phyloP scores from a whole-genome alignment of 1,284 basidiomycete genomes.

The Sanghuangporus sanghuang region DNA sequence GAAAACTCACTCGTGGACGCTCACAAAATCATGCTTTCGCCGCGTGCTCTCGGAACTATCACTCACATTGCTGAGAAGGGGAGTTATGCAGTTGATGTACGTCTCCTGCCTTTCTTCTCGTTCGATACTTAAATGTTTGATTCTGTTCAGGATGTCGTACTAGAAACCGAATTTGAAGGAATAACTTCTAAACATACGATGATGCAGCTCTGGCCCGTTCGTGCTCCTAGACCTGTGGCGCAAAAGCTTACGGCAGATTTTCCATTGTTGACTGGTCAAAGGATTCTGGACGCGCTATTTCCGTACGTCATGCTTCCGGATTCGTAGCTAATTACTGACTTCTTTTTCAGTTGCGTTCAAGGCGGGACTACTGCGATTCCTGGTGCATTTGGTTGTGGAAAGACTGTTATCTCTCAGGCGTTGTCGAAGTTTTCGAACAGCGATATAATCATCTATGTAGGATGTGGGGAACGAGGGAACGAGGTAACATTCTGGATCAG shows the following conservation, averaged over 20 bases:
- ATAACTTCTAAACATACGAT: conserved; percentile 91
- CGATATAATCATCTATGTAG: conserved; percentile 99
- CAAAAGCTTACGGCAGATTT: conserved; percentile 93
- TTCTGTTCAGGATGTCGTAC: conserved; percentile 73
- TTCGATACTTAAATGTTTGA: conserved; percentile 8
- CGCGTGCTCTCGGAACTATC: conserved; percentile 92
- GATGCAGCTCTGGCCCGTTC: conserved; percentile 99
- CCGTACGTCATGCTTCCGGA: conserved; percentile 50
- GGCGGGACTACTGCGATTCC: conserved; percentile 99
- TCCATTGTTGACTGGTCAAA: conserved; percentile 94
- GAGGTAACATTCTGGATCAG: conserved; percentile 44
- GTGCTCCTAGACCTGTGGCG: conserved; percentile 91
- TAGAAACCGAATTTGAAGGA: conserved; percentile 98
- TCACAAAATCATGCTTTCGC: conserved; percentile 96
- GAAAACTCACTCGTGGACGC: conserved; percentile 96
- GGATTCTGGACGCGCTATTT: conserved; percentile 96
- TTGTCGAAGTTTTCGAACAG: conserved; percentile 99
- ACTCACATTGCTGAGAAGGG: conserved; percentile 94
- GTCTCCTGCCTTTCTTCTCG: neutral
- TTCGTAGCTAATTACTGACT: conserved; percentile 4
- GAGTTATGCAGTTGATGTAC: conserved; percentile 85
- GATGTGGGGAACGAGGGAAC: conserved; percentile 92
- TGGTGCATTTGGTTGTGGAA: conserved; percentile 97
- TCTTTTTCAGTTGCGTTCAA: conserved; percentile 77
- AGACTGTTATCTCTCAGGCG: conserved; percentile 96